Conservation (phyloP, 345 rosid genomes). For the Melastoma malabathricum region DNA sequence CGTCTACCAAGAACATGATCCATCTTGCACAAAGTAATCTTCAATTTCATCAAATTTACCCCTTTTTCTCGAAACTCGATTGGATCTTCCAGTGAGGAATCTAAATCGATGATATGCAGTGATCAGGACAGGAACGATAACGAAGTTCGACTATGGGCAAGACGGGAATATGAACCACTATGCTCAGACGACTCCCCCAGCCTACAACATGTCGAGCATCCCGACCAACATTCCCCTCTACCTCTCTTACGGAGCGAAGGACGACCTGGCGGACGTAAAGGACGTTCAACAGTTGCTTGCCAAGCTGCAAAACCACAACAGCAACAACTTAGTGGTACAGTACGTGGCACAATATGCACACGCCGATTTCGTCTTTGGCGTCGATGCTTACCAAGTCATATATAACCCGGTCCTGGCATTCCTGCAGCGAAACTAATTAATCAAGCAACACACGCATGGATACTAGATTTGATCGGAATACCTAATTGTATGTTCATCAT, state of each 20-base stretch:
- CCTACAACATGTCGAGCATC: conserved; percentile 26
- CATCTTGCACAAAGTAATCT: conserved; percentile 30
- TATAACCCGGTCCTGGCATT: conserved; percentile 31
- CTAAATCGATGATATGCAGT: conserved; percentile 10
- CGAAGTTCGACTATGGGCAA: conserved; percentile 34
- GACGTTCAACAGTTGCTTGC: conserved; percentile 28
- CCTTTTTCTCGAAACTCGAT: background rate
- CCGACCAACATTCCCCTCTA: conserved; percentile 35
- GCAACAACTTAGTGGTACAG: conserved; percentile 26
- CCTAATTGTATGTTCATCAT: too few relatives aligned
- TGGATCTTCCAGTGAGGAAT: background rate
- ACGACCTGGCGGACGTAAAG: conserved; percentile 21
- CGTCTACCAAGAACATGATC: conserved; percentile 26
- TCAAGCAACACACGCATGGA: background rate
- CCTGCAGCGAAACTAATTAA: conserved; percentile 16
- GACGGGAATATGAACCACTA: conserved; percentile 33
- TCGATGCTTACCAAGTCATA: conserved; percentile 21
- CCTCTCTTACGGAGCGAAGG: conserved; percentile 35
- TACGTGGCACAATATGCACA: conserved; percentile 28
- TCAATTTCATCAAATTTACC: background rate
- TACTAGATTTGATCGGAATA: background rate
- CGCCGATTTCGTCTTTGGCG: conserved; percentile 30
- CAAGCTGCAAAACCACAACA: conserved; percentile 22
- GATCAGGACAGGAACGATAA: conserved; percentile 28
- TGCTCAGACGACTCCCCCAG: conserved; percentile 36